These are phyloP conservation scores for Trichoderma sp. DNA, from an alignment of 2,329 filamentous ascomycete species.

Conservation along the genomic window DNA sequence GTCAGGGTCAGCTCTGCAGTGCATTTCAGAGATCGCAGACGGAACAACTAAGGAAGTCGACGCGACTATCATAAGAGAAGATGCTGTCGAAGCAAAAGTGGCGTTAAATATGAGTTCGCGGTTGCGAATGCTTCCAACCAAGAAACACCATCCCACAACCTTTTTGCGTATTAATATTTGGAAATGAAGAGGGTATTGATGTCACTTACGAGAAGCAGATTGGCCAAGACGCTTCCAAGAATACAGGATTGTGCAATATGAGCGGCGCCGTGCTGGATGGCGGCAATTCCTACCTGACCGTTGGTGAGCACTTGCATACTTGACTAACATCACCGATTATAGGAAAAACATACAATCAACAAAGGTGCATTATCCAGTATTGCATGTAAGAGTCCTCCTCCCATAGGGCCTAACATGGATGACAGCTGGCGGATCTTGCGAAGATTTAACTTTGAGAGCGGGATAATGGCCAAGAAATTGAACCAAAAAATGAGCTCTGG, in stretches of 20 bases:
- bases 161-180: background rate
- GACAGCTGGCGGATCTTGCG: conserved; percentile 8
- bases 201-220: conserved; percentile 16
- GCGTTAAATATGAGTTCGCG: conserved; percentile 9
- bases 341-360: background rate
- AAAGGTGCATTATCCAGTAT: conserved; percentile 13
- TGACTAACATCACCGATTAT: rapidly evolving
- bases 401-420: background rate
- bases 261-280: conserved; percentile 5
- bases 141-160: conserved; percentile 16
- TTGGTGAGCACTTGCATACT: background rate
- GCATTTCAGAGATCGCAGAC: conserved; percentile 10
- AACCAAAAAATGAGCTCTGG: conserved; percentile 15
- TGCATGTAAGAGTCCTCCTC: background rate
- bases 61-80: conserved; percentile 17
- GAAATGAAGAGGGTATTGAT: background rate
- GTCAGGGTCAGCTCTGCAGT: background rate
- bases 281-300: background rate
- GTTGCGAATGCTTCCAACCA: conserved; percentile 3
- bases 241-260: conserved; percentile 14
- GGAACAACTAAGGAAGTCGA: conserved; percentile 14
- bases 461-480: conserved; percentile 14
- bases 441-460: conserved; percentile 15
- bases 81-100: conserved; percentile 11
- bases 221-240: conserved; percentile 11